Percentiles rank a stretch among this genome's conserved stretches.
Conservation (phyloP, 371 early-diverging fungal genomes). For the Mortierella sp. region DNA sequence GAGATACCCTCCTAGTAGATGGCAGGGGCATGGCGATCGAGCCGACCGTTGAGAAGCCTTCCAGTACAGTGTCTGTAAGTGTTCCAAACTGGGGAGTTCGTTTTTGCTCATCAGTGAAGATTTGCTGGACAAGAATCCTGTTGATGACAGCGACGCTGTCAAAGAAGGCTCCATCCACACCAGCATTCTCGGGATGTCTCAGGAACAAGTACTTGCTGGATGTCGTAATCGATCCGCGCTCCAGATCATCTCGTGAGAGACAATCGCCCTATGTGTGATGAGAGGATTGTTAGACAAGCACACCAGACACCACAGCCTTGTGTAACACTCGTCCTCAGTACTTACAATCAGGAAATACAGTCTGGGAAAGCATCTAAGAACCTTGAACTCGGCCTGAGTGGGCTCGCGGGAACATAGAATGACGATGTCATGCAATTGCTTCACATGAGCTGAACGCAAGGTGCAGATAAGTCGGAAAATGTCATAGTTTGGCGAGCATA, state of each 20-base stretch:
- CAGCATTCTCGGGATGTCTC: constrained; percentile 49
- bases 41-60: too few species aligned
- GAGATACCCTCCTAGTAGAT: constrained; percentile 18
- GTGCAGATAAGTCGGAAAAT: constrained; percentile 51
- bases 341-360: constrained; percentile 67
- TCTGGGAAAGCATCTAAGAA: constrained; percentile 62
- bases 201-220: constrained; percentile 52
- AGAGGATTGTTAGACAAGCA: constrained; percentile 1
- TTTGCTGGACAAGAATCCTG: constrained; percentile 49
- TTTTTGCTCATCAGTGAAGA: constrained; percentile 36
- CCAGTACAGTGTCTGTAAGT: too few species aligned
- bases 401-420: constrained; percentile 60
- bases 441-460: constrained; percentile 39
- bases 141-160: constrained; percentile 51
- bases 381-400: constrained; percentile 56
- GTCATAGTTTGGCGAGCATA: constrained; percentile 52
- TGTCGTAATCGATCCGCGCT: constrained; percentile 56
- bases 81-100: too few species aligned
- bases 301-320: too few species aligned
- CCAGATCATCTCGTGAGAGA: constrained; percentile 64
- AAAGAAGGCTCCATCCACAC: constrained; percentile 49
- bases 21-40: not conserved
- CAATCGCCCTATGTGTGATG: constrained; percentile 60
- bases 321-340: too few species aligned
- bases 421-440: constrained; percentile 63